Percentiles rank a stretch among this genome's conserved stretches.
These are phyloP conservation scores for Cucurbita pepo DNA, from an alignment of 306 rosid genomes.

Conservation along the genomic window DNA sequence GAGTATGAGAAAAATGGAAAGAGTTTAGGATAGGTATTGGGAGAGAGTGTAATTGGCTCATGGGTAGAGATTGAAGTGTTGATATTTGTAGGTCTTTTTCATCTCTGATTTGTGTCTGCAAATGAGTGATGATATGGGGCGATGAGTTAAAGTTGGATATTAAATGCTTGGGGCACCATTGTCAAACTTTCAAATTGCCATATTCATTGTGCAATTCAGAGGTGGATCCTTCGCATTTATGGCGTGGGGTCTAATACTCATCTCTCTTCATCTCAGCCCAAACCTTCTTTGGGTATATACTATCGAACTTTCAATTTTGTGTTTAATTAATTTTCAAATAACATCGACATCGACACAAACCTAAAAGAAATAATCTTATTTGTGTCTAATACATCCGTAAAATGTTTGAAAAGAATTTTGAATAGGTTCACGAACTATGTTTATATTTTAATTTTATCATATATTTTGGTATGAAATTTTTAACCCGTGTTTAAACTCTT, in stretches of 20 bases:
- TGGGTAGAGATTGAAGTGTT: not conserved
- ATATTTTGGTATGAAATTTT: no score
- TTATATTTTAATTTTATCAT: no score
- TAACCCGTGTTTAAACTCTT: no score
- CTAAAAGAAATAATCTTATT: no score
- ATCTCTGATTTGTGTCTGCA: not conserved
- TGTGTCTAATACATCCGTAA: no score
- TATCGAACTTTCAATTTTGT: not conserved
- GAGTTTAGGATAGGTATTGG: not conserved
- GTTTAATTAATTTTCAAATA: no score
- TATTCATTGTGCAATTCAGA: not conserved
- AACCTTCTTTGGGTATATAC: not conserved
- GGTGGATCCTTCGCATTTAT: not conserved
- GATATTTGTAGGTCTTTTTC: not conserved
- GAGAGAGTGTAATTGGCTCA: not conserved
- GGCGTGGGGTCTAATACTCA: not conserved
- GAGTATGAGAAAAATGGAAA: no score
- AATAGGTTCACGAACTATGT: no score
- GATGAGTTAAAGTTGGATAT: not conserved
- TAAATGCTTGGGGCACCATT: not conserved
- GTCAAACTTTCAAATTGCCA: not conserved
- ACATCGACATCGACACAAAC: no score
- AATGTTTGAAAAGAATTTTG: no score
- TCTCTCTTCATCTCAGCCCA: not conserved
- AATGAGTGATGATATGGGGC: not conserved